Base-by-base conservation (phyloP, 441 rosid species). In the Arabidopsis hybrid region DNA sequence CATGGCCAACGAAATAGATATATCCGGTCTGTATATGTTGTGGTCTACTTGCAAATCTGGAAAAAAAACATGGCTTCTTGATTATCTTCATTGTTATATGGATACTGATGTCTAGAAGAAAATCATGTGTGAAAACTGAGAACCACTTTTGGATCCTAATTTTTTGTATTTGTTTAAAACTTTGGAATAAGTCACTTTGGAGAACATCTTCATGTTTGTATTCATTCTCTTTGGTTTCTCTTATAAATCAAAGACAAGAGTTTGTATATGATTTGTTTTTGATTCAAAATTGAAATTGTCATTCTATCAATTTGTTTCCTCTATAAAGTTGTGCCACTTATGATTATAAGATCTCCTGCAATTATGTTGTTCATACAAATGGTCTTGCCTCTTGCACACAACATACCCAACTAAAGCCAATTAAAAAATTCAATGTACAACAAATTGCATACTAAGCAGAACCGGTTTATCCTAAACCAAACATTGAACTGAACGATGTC, bases 1-100 rank as follows among this genome's bases (percentile, higher is more conserved):
- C 98, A 50, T 95, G 99, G 97, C 99, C 99, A 56, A 69, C 93
- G 12, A 89, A 81, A 83, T 77, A 77, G 69, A 66, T 21, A 57
- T 9, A 55, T 45, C 29, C 7, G 47, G 14, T 42, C 14, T 42
- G 6, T 42, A 47, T 47, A 36, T 34, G 39, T 18, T 74, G 62
- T 35, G 60, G 45, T 56, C 60, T 45, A 45, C 45, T 55, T 46
- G 49, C 51, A 46, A 8, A 16, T 45, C 69, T 52, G 66, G 71
- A 17, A 49, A 17, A 49, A 63, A 45, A 57, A 58, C n/a, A 51
- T 65, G 67, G 72, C 63, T 42, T 50, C 58, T 77, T 71, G 61
- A 49, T 18, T 39, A 49, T 69, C 67, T 49, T 65, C 35, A 43
- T 65, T 71, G 56, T 64, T 60, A 35, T 51, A 59, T 59, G 72